Conservation (phyloP, 2,329 filamentous ascomycete species). For the Xylariaceae sp. region DNA sequence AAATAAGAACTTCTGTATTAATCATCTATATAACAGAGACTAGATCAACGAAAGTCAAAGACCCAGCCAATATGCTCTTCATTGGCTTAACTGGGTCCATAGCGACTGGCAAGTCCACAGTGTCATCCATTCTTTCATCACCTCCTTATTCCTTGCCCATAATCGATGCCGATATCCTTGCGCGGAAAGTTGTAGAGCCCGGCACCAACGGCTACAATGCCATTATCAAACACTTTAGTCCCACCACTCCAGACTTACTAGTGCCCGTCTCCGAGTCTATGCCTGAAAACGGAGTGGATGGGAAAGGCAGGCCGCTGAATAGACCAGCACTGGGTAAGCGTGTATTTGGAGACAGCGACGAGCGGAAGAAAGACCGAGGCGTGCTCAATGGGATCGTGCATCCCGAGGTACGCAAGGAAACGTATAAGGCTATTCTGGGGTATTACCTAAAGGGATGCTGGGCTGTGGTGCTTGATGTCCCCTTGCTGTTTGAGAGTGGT, state of each 20-base stretch:
- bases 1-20: background rate
- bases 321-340: slow-evolving; percentile 82
- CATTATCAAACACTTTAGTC: slow-evolving; percentile 81
- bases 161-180: slow-evolving; percentile 91
- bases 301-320: slow-evolving; percentile 79
- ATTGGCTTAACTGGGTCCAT: slow-evolving; percentile 97
- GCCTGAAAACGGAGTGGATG: slow-evolving; percentile 60
- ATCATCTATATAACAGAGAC: background rate
- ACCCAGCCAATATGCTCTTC: slow-evolving; percentile 75
- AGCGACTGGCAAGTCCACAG: slow-evolving; percentile 96
- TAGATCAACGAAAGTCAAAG: background rate
- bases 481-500: slow-evolving; percentile 86
- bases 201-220: slow-evolving; percentile 83
- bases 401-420: slow-evolving; percentile 83
- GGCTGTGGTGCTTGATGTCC: slow-evolving; percentile 92
- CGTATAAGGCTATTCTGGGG: slow-evolving; percentile 76
- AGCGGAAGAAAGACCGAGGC: slow-evolving; percentile 72
- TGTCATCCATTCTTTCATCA: slow-evolving; percentile 80
- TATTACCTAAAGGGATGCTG: slow-evolving; percentile 79
- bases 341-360: slow-evolving; percentile 82
- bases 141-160: slow-evolving; percentile 87
- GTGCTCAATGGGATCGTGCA: slow-evolving; percentile 91
- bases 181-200: slow-evolving; percentile 92
- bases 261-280: slow-evolving; percentile 62
- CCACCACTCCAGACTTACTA: slow-evolving; percentile 85